Conservation (phyloP, 139 green algal genomes). For the Chlorella sorokiniana region DNA sequence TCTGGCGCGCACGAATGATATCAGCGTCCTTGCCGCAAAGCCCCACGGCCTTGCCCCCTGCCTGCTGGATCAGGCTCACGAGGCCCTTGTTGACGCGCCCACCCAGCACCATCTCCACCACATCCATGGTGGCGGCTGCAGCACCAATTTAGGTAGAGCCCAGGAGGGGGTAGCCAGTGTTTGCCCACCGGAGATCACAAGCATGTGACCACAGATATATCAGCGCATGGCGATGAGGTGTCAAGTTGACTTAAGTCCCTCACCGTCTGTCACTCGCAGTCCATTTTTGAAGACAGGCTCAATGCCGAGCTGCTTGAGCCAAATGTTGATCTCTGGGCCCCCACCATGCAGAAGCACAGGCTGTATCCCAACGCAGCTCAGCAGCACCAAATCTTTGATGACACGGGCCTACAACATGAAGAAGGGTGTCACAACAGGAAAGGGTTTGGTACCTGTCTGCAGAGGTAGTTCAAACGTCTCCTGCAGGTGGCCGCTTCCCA, state of each 20-base stretch:
- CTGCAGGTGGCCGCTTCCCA: background rate
- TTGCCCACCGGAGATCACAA: background rate
- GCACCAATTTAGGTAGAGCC: background rate
- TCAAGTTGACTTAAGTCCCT: background rate
- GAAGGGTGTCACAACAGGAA: background rate
- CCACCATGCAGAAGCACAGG: slow-evolving; percentile 97
- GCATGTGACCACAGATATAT: background rate
- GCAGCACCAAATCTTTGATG: slow-evolving; percentile 94
- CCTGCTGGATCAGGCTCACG: slow-evolving; percentile 94
- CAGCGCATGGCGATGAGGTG: background rate
- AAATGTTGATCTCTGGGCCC: slow-evolving; percentile 99
- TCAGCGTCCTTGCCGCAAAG: slow-evolving; percentile 96
- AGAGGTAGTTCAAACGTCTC: background rate
- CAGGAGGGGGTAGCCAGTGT: background rate
- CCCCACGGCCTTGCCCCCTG: slow-evolving; percentile 89
- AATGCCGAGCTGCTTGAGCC: slow-evolving; percentile 95
- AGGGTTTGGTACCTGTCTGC: background rate
- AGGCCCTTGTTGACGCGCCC: slow-evolving; percentile 98
- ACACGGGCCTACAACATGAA: slow-evolving; percentile 73
- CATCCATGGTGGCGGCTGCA: slow-evolving; percentile 94
- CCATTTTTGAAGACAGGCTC: slow-evolving; percentile 96
- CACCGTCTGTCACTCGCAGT: slow-evolving; percentile 94
- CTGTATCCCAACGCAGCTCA: slow-evolving; percentile 91
- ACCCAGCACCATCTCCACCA: slow-evolving; percentile 98
- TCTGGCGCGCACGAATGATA: slow-evolving; percentile 86